A percentile compares a stretch with the other conserved stretches of the same genome.
Evolutionary conservation across 495 filamentous ascomycete genomes (phyloP).

Genomic region (Penicillium daleae): DNA sequence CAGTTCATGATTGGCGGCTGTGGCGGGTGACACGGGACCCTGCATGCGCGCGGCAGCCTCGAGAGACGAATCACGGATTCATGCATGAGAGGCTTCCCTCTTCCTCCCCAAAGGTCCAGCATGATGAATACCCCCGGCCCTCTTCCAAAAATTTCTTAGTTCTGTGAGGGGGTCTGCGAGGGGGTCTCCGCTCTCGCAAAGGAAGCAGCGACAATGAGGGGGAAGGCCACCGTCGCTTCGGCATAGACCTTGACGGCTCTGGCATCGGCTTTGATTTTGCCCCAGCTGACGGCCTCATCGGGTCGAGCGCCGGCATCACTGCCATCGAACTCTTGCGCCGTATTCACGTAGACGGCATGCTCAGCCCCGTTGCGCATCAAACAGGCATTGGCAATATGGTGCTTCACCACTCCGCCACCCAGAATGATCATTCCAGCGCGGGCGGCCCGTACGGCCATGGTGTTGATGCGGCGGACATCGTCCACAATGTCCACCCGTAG

Average conservation of each 20-base stretch:
- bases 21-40: constrained; percentile 5
- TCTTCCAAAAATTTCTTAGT: constrained; percentile 2
- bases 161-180: constrained; percentile 11
- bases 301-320: constrained; percentile 95
- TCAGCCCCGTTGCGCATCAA: constrained; percentile 97
- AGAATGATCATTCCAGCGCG: constrained; percentile 91
- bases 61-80: neutral
- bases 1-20: neutral
- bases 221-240: constrained; percentile 91
- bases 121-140: neutral
- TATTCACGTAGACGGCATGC: constrained; percentile 95
- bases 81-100: neutral
- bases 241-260: constrained; percentile 92
- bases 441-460: constrained; percentile 80
- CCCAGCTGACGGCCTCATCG: constrained; percentile 97
- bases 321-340: constrained; percentile 94
- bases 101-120: too few species aligned
- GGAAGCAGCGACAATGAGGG: constrained; percentile 91
- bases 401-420: constrained; percentile 91
- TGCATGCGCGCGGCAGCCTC: constrained; percentile 3
- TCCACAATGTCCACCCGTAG: constrained; percentile 86
- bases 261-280: constrained; percentile 89
- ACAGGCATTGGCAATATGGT: constrained; percentile 96
- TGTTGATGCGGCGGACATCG: constrained; percentile 88
- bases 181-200: constrained; percentile 61